Conservation (phyloP, 305 asterid genomes). For the Andrographis paniculata region DNA sequence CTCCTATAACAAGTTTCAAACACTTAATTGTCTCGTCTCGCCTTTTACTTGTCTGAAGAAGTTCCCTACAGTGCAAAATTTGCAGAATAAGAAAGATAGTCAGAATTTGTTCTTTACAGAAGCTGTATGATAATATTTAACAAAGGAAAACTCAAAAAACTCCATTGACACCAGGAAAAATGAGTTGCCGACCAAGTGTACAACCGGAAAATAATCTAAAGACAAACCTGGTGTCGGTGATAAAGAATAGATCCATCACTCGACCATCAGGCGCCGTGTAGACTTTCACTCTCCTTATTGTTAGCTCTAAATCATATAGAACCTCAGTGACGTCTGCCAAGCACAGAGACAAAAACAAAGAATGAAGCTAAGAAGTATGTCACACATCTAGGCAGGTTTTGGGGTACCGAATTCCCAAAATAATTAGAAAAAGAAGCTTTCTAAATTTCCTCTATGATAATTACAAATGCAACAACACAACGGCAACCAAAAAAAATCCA, state of each 20-base stretch:
- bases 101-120: too few relatives aligned
- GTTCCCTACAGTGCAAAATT: slow-evolving; percentile 32
- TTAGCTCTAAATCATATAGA: slow-evolving; percentile 57
- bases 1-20: slow-evolving; percentile 35
- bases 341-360: not conserved
- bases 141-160: too few relatives aligned
- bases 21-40: slow-evolving; percentile 33
- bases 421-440: not conserved
- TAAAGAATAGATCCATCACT: slow-evolving; percentile 65
- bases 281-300: slow-evolving; percentile 57
- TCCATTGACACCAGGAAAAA: too few relatives aligned
- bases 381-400: not conserved
- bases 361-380: not conserved
- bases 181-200: not conserved
- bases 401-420: too few relatives aligned
- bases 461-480: slow-evolving; percentile 5
- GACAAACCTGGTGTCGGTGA: slow-evolving; percentile 56
- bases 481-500: slow-evolving; percentile 3
- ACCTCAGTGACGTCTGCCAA: slow-evolving; percentile 69
- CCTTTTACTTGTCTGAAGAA: slow-evolving; percentile 45
- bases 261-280: slow-evolving; percentile 65
- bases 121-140: too few relatives aligned
- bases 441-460: slow-evolving; percentile 7
- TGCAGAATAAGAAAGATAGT: not conserved
- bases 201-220: slow-evolving; percentile 9